These are phyloP conservation scores for Sporothrix dimorphospora DNA, from an alignment of 2,329 filamentous ascomycete species.

Conservation along the genomic window DNA sequence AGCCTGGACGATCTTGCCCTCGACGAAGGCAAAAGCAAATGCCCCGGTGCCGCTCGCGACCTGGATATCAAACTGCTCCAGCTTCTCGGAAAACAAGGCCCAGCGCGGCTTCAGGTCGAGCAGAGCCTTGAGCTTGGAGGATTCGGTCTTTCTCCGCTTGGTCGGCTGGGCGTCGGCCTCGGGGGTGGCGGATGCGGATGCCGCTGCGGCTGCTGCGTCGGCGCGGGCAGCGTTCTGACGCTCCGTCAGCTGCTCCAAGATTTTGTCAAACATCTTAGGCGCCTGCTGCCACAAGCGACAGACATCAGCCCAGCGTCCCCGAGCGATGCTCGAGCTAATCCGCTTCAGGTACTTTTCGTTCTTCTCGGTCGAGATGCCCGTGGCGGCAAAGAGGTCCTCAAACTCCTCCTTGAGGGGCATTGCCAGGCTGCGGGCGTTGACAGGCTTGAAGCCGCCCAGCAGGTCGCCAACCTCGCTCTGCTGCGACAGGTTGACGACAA, in stretches of 20 bases:
- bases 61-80: conserved; percentile 81
- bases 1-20: conserved; percentile 96
- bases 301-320: conserved; percentile 84
- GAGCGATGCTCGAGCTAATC: conserved; percentile 76
- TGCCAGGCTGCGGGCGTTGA: conserved; percentile 84
- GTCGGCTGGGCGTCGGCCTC: conserved; percentile 59
- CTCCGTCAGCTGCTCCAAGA: conserved; percentile 59
- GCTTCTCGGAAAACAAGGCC: conserved; percentile 74
- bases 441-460: conserved; percentile 92
- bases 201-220: not conserved
- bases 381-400: conserved; percentile 82
- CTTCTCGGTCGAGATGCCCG: conserved; percentile 81
- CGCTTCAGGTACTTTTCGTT: conserved; percentile 86
- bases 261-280: conserved; percentile 79
- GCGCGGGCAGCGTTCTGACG: conserved; percentile 40
- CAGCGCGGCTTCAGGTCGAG: conserved; percentile 67
- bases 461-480: conserved; percentile 98
- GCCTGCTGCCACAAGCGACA: conserved; percentile 88
- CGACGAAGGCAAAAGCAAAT: conserved; percentile 94
- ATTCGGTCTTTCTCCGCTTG: conserved; percentile 69
- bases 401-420: conserved; percentile 93
- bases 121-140: conserved; percentile 65
- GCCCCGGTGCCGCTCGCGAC: conserved; percentile 70
- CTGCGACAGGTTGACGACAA: conserved; percentile 94
- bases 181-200: conserved; percentile 38